Evolutionary conservation across 331 rosid species (phyloP), one percentile per base, ranked within the genome.

Genomic region (Quercus tomentella): DNA sequence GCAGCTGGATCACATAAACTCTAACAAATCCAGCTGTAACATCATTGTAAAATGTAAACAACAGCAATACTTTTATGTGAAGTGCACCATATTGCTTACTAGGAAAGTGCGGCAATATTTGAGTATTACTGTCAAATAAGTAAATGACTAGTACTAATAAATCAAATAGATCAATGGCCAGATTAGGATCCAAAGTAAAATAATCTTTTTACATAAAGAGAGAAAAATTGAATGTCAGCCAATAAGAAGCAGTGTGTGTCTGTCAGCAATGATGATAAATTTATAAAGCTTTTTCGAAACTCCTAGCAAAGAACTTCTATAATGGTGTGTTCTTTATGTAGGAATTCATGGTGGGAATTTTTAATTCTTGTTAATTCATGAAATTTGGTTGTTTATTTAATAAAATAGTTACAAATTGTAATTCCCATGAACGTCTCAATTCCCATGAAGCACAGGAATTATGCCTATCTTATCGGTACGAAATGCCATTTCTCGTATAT

Each of bases 231-330:
- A 71, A 63, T 43, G 58, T 31, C 72, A 78, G 51, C 20, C 16
- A 4, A 70, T 33, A 82, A 37, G n/a, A 33, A 85, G 74, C 63
- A 79, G 66, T 71, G 70, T 45, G 75, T 22, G 61, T 23, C 62
- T 25, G 6, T 65, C 62, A 56, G 26, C 54, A 30, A 35, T 52
- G 25, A 76, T 69, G 51, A 30, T 28, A 28, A 77, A 62, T 56
- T 67, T 58, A 25, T 41, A 74, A 71, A 76, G 45, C 70, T 28
- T 57, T 67, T 76, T 26, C 30, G 45, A 65, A 56, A 52, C 16
- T 16, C 73, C 28, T 73, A 78, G 33, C 7, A 69, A 75, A 73
- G 31, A 6, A 73, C 56, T 51, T 51, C 66, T 41, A 56, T n/a
- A 41, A 49, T 10, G 4, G 33, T 9, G 18, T 35, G 16, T 67